Percentiles rank a stretch among this genome's conserved stretches.
These are phyloP conservation scores for Epichloe brachyelytri DNA, from an alignment of 2,329 filamentous ascomycete genomes.

Conservation along the genomic window DNA sequence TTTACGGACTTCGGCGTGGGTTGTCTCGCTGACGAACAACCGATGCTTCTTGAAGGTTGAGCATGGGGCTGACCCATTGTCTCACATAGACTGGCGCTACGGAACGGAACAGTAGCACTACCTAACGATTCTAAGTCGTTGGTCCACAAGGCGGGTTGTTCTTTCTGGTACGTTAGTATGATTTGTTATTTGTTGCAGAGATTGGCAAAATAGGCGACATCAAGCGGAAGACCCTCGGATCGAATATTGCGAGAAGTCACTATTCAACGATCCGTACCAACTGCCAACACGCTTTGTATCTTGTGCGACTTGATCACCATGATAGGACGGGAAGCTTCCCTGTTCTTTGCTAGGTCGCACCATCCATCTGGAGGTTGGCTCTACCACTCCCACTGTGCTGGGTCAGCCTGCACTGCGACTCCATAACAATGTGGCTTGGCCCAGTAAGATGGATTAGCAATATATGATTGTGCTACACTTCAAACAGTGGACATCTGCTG, in stretches of 20 bases:
- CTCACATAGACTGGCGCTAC: neutral
- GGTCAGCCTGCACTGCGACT: neutral
- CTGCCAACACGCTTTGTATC: too few relatives aligned
- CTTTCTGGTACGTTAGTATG: too few relatives aligned
- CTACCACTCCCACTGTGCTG: neutral
- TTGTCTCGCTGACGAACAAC: neutral
- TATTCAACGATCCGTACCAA: too few relatives aligned
- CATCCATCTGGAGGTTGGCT: neutral
- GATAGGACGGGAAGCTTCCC: neutral
- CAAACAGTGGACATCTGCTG: neutral
- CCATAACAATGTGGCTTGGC: constrained; percentile 1
- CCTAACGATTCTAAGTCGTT: too few relatives aligned
- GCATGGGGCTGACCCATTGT: neutral
- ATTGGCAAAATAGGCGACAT: too few relatives aligned
- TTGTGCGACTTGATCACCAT: neutral
- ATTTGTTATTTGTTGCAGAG: too few relatives aligned
- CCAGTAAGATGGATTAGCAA: constrained; percentile 1
- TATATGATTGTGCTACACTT: neutral
- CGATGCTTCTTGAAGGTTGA: neutral
- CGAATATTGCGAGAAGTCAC: too few relatives aligned
- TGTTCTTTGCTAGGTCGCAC: neutral
- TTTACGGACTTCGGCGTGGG: neutral
- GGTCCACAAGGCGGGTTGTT: too few relatives aligned
- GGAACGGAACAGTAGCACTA: too few relatives aligned
- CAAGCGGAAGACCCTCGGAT: too few relatives aligned